Evolutionary conservation across 495 filamentous ascomycete genomes (phyloP).

Genomic region (Lasiosphaeria ovina): DNA sequence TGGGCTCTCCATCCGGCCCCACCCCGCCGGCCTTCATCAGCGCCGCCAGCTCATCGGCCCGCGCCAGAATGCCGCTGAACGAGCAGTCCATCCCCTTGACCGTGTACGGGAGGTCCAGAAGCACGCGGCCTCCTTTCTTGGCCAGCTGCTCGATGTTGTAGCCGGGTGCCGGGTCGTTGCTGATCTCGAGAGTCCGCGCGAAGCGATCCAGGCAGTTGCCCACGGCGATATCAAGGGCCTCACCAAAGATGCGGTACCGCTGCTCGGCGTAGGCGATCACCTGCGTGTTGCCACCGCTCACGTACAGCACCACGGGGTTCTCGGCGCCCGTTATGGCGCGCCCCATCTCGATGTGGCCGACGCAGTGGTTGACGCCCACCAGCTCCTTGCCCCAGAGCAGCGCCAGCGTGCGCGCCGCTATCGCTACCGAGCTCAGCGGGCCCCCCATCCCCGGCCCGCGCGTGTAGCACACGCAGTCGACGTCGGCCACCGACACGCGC

Average conservation of each 20-base stretch:
- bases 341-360: slow-evolving; percentile 99
- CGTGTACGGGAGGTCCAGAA: slow-evolving; percentile 89
- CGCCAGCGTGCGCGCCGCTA: slow-evolving; percentile 78
- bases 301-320: slow-evolving; percentile 96
- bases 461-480: slow-evolving; percentile 94
- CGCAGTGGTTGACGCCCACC: slow-evolving; percentile 94
- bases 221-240: slow-evolving; percentile 95
- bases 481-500: slow-evolving; percentile 56
- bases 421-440: slow-evolving; percentile 82
- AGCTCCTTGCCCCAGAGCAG: slow-evolving; percentile 84
- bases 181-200: slow-evolving; percentile 82
- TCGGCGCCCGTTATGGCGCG: slow-evolving; percentile 83
- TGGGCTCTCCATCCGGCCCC: slow-evolving; percentile 38
- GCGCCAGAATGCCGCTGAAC: slow-evolving; percentile 85
- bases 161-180: slow-evolving; percentile 93
- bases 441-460: slow-evolving; percentile 96
- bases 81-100: slow-evolving; percentile 99
- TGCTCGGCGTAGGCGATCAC: slow-evolving; percentile 95
- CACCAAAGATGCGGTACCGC: slow-evolving; percentile 95
- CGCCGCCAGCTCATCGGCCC: slow-evolving; percentile 73
- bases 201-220: slow-evolving; percentile 97
- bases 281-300: slow-evolving; percentile 95
- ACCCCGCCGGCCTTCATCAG: slow-evolving; percentile 53
- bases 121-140: slow-evolving; percentile 60
- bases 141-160: slow-evolving; percentile 98